These are phyloP conservation scores for Phialemoniopsis sp. DNA, from an alignment of 2,329 filamentous ascomycete genomes.

Conservation along the genomic window DNA sequence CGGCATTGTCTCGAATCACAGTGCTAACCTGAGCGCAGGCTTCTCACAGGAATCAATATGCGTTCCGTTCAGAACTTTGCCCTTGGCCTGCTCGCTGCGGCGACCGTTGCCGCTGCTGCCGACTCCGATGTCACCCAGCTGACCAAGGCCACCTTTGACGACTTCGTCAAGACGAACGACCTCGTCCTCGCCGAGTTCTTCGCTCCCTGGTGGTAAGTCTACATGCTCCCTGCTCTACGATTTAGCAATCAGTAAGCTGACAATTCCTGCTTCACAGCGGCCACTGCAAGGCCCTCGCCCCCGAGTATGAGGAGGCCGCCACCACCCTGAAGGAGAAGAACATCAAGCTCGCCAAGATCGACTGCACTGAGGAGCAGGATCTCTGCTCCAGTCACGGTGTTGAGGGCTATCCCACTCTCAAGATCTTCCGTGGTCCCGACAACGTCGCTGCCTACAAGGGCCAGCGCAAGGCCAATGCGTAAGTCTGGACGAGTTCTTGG, in stretches of 20 bases:
- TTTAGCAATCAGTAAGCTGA: conserved; percentile 27
- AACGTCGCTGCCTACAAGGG: conserved; percentile 80
- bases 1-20: background rate
- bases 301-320: conserved; percentile 85
- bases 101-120: conserved; percentile 54
- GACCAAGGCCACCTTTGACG: conserved; percentile 80
- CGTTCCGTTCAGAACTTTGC: conserved; percentile 42
- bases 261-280: conserved; percentile 58
- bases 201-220: conserved; percentile 47
- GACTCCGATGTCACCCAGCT: conserved; percentile 81
- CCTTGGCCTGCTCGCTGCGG: conserved; percentile 50
- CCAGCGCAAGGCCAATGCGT: conserved; percentile 80
- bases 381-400: conserved; percentile 89
- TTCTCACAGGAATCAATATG: conserved; percentile 37
- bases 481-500: conserved; percentile 29
- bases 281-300: conserved; percentile 97
- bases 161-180: conserved; percentile 80
- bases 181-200: conserved; percentile 84
- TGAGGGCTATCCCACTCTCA: conserved; percentile 97
- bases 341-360: conserved; percentile 80
- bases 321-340: conserved; percentile 83
- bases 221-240: conserved; percentile 3
- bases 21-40: no score
- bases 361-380: conserved; percentile 92
- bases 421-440: conserved; percentile 92